Conservation (phyloP, 2,329 filamentous ascomycete species). For the Ilyonectria sp. region DNA sequence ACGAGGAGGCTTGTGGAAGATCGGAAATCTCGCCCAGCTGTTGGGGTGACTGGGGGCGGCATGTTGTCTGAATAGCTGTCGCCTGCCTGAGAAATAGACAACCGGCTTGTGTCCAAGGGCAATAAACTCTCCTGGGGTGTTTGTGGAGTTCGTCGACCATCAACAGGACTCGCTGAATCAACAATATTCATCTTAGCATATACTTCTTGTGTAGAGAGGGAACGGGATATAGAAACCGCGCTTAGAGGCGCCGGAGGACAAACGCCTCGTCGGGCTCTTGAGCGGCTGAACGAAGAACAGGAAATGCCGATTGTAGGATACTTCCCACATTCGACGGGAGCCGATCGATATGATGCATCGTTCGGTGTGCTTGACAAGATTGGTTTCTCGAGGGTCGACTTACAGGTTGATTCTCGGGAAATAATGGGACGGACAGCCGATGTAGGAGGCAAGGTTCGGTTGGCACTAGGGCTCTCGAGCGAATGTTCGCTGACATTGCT, state of each 20-base stretch:
- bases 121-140: constrained; percentile 84
- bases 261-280: constrained; percentile 50
- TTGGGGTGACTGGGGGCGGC: constrained; percentile 84
- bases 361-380: constrained; percentile 35
- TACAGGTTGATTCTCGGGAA: constrained; percentile 60
- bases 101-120: constrained; percentile 84
- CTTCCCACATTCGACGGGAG: constrained; percentile 52
- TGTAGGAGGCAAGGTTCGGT: constrained; percentile 60
- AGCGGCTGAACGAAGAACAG: constrained; percentile 56
- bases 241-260: constrained; percentile 54
- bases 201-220: constrained; percentile 54
- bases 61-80: constrained; percentile 56
- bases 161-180: constrained; percentile 74
- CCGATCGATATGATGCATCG: constrained; percentile 40
- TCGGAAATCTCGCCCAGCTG: constrained; percentile 68
- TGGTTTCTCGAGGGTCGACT: constrained; percentile 54
- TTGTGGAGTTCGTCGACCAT: constrained; percentile 75
- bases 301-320: constrained; percentile 53
- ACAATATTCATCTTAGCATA: constrained; percentile 66
- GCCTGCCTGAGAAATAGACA: constrained; percentile 81
- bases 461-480: constrained; percentile 62
- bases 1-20: constrained; percentile 71
- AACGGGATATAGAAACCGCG: constrained; percentile 47
- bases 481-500: constrained; percentile 56
- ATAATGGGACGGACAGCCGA: constrained; percentile 58